Evolutionary conservation across 345 rosid genomes (phyloP), one percentile per base, ranked within the genome.

Genomic region (Euphorbia peplus): DNA sequence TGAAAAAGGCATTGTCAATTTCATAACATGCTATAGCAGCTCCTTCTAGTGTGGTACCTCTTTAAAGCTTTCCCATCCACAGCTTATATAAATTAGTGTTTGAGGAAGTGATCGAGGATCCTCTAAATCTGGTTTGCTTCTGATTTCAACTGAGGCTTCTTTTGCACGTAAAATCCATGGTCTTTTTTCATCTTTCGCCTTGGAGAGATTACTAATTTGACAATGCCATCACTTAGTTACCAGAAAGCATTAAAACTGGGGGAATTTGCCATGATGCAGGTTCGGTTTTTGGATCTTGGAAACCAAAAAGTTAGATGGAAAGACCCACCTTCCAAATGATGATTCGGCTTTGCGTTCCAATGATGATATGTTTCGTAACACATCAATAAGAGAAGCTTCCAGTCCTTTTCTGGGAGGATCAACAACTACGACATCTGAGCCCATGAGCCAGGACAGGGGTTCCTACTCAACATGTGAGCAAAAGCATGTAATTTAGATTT

Each of bases 381-480:
- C 90, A 77, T 80, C 84, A 62, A 92, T 69, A 68, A 91, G 80
- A 74, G 96, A 87, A 56, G 88, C 66, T 50, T 91, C 97, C 39
- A 93, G 76, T 59, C 98, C 98, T 68, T 91, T 93, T 80, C 97
- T 86, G 48, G 98, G 98, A 77, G 98, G 98, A 83, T 93, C 97
- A 57, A 91, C 91, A 4, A 93, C 79, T 22, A 88, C 81, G 52
- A 91, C 91, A 68, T 93, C 97, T 68, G 98, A 84, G 57, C 98
- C 98, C 72, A 80, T 76, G 44, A 93, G 86, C 97, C 97, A 93
- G 71, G 93, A 91, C 48, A 86, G 76, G 60, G 98, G 97, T 68
- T 91, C 89, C 97, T 93, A 82, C 58, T 77, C 67, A 70, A 68
- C 69, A 60, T 53, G 51, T 47, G 47, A 73, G 64, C 1, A 26